Conservation (phyloP, 2,329 filamentous ascomycete genomes). For the Diaporthe sp. region DNA sequence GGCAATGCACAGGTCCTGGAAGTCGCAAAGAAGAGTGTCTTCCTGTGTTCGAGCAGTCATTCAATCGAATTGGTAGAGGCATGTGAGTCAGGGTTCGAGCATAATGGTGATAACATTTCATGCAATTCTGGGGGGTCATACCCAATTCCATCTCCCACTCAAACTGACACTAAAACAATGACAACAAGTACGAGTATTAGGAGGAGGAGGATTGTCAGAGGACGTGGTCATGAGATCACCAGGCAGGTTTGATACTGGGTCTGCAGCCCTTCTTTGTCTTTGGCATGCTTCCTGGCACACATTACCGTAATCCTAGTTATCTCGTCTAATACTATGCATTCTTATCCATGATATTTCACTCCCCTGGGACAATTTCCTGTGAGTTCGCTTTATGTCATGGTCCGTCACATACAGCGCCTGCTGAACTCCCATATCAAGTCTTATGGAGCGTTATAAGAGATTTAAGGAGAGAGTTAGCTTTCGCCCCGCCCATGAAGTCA, state of each 20-base stretch:
- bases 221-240: neutral
- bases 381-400: slow-evolving; percentile 59
- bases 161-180: neutral
- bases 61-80: neutral
- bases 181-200: too few species aligned
- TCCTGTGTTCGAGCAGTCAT: slow-evolving; percentile 13
- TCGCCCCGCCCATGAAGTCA: neutral
- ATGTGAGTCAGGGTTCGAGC: slow-evolving; percentile 20
- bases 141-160: neutral
- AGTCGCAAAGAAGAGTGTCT: slow-evolving; percentile 25
- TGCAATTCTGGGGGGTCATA: slow-evolving; percentile 15
- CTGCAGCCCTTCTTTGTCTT: neutral
- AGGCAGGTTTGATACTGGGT: neutral
- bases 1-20: neutral
- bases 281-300: neutral
- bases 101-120: neutral
- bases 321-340: neutral
- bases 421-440: slow-evolving; percentile 53
- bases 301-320: neutral
- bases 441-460: slow-evolving; percentile 45
- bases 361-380: neutral
- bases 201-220: neutral
- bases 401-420: slow-evolving; percentile 52
- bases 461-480: neutral
- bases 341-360: slow-evolving; percentile 40